Base-by-base conservation (phyloP, 768 basidiomycete species). In the Lepiota venenata region DNA sequence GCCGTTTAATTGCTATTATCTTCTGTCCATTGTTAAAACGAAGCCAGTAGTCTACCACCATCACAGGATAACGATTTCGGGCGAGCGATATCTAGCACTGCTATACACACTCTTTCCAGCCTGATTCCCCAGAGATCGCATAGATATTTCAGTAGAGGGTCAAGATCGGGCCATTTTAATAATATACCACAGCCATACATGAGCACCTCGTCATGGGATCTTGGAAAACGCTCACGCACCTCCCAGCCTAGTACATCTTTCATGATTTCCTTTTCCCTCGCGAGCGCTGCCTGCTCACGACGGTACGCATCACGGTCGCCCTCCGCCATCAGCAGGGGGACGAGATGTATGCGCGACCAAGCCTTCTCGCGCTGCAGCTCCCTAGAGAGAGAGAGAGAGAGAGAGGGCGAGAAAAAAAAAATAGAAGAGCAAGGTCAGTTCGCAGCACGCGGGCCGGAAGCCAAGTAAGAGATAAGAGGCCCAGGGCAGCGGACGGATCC, bases 341-440 rank as follows among this genome's bases (percentile, higher is more conserved):
- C 87, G 32, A 97, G 81, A 74, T 98, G 86, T 66, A 99, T 93
- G 59, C 96, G 84, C 55, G 94, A 91, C 96, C 96, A 98, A 35
- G 85, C 84, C 72, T 89, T 88, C 75, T 99, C 96, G 59, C 96
- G 82, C 68, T 88, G 78, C 39, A 98, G 78, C 74, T 99, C 96
- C 71, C 96, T 98, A 76, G 63, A 62, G 57, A 67, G 69, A 66
- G 67, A 66, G 50, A 29, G 11, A 45, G 14, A 3, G 6, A 50
- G 25, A 2, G 25, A 25, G 25, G 27, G 14, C 3, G 6, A 50
- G 25, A 2, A 5, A 25, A 5, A 11, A 32, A 20, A 50, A 58
- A 57, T 51, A 56, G 52, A 50, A 54, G 53, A 50, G 65, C 74
- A 72, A 71, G 69, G 70, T 77, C 75, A 71, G 75, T 65, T 69